Evolutionary conservation across 805 yeast species (phyloP), one percentile per base, ranked within the genome.

Genomic region (Kregervanrija fluxuum): DNA sequence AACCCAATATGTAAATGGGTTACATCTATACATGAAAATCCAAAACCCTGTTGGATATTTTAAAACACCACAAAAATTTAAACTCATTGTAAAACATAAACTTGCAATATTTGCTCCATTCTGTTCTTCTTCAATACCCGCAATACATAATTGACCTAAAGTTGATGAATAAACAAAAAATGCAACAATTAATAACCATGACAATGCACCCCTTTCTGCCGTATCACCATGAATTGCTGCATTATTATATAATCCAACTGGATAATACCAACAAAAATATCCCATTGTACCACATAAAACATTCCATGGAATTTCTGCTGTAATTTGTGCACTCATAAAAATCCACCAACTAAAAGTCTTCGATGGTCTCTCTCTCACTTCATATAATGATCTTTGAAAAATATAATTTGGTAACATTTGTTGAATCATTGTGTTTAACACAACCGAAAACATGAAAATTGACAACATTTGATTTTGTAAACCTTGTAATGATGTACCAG

Each of bases 381-480:
- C 89, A 54, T 81, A 82, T 35, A 82, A 62, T 51, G 75, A 75
- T 65, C 90, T 74, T 58, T 80, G 87, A 32, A 65, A 51, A 34
- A 79, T 75, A 59, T 69, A 85, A 44, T 74, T 60, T 14, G 89
- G 88, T 51, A 81, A 62, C 65, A 76, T 70, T 60, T 83, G 89
- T 51, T 80, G 77, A 41, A 79, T 57, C 53, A 80, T 55, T 17
- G 84, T 79, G 51, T 72, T 71, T 64, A 79, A 70, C 41, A 74
- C 67, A 53, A 77, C 70, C 35, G 77, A 59, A 55, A 79, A 74
- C 87, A 84, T 81, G 67, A 85, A 85, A 37, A 82, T 58, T 2
- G 89, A 70, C 54, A 83, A 77, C 88, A 85, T 80, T 67, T 83
- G 93, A 64, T 86, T 85, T 62, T 88, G 95, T 55, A 86, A 61